Evolutionary conservation across 306 rosid genomes (phyloP), one percentile per base, ranked within the genome.

Genomic region (Aeschynomene evenia): DNA sequence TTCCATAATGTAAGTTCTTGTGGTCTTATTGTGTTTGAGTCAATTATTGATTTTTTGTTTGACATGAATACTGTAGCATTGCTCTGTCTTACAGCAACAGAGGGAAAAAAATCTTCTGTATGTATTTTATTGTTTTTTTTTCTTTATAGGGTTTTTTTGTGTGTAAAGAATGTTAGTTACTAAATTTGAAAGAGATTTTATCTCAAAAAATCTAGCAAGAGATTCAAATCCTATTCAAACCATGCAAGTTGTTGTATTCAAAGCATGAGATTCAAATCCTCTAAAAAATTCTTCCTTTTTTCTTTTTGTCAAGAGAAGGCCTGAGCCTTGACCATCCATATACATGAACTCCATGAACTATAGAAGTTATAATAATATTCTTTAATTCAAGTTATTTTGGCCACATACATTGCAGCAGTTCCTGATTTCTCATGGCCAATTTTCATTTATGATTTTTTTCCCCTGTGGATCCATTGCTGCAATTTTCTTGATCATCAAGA

Each of bases 151-250:
- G 67, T 16, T 65, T 76, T 76, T 22, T 37, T 54, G 72, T 52
- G 75, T 81, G 78, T 80, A 71, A 65, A 76, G 62, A 71, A 75
- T 63, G 60, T 43, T 31, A 58, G 31, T 58, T 53, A 71, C 61
- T 71, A 49, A 53, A 54, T 59, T n/a, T 71, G 72, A 46, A 59
- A 64, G 42, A 33, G 46, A 21, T 58, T 50, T 66, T 70, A 77
- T 13, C 68, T 26, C 61, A 31, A n/a, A n/a, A n/a, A n/a, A n/a
- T n/a, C n/a, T n/a, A n/a, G n/a, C n/a, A n/a, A n/a, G n/a, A n/a
- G n/a, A n/a, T n/a, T n/a, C n/a, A n/a, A n/a, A n/a, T n/a, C n/a
- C n/a, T n/a, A n/a, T n/a, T n/a, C n/a, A n/a, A n/a, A n/a, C n/a
- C n/a, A n/a, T n/a, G n/a, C n/a, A n/a, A n/a, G n/a, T n/a, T n/a